Evolutionary conservation across 495 filamentous ascomycete genomes (phyloP).

Genomic region (Aspergillus steynii): DNA sequence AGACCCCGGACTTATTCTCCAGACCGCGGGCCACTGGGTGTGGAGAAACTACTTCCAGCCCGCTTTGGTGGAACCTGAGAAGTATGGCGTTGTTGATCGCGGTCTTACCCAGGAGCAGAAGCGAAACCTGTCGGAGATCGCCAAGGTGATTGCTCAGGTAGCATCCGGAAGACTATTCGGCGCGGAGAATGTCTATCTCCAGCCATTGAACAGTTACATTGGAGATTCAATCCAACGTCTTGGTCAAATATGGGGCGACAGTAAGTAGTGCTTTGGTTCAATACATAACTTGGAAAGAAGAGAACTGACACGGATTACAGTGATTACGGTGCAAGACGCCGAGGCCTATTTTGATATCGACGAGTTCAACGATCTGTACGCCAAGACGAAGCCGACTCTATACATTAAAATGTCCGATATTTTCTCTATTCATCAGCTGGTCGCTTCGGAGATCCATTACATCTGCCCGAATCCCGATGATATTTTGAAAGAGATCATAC

Average conservation of each 20-base stretch:
- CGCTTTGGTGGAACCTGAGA: slow-evolving; percentile 81
- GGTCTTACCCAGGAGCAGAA: slow-evolving; percentile 87
- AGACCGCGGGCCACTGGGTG: slow-evolving; percentile 83
- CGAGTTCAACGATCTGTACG: slow-evolving; percentile 96
- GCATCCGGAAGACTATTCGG: slow-evolving; percentile 85
- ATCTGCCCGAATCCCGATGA: slow-evolving; percentile 83
- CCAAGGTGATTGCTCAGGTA: slow-evolving; percentile 87
- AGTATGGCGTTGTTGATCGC: slow-evolving; percentile 84
- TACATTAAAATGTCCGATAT: slow-evolving; percentile 99
- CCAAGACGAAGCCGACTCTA: slow-evolving; percentile 90
- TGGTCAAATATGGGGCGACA: slow-evolving; percentile 67
- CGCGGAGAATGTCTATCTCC: slow-evolving; percentile 91
- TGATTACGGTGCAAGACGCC: slow-evolving; percentile 81
- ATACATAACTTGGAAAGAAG: slow-evolving; percentile 3
- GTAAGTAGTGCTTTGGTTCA: slow-evolving; percentile 41
- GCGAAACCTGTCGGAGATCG: slow-evolving; percentile 85
- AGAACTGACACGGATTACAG: slow-evolving; percentile 37
- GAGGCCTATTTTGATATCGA: slow-evolving; percentile 96
- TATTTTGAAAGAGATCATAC: slow-evolving; percentile 84
- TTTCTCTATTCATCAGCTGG: slow-evolving; percentile 89
- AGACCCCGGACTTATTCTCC: slow-evolving; percentile 72
- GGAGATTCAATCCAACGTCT: slow-evolving; percentile 81
- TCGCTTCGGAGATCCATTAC: slow-evolving; percentile 72
- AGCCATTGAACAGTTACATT: slow-evolving; percentile 89
- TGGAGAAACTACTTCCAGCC: slow-evolving; percentile 95